A percentile compares a stretch with the other conserved stretches of the same genome.
Conservation (phyloP, 2,329 filamentous ascomycete genomes). For the Orbilia ellipsospora region DNA sequence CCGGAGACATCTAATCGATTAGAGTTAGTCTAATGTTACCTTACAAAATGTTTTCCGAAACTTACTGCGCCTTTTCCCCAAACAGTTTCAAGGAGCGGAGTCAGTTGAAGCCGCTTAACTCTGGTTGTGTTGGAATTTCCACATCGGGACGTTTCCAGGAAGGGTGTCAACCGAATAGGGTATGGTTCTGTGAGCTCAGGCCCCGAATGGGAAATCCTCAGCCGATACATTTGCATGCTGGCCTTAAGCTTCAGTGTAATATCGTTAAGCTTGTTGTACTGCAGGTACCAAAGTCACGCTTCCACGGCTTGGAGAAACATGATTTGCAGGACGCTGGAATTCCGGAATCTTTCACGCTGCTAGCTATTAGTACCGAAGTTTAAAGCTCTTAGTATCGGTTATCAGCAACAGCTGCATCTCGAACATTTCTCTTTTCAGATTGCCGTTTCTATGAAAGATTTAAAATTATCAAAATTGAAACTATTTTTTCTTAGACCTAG, state of each 20-base stretch:
- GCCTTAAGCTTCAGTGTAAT: neutral
- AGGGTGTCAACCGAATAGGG: conserved; percentile 4
- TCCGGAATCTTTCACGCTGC: no score
- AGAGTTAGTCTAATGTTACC: conserved; percentile 49
- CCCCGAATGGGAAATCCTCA: conserved; percentile 9
- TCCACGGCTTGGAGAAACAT: conserved; percentile 5
- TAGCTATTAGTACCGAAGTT: no score
- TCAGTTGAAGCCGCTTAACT: conserved; percentile 18
- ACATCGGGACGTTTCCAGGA: conserved; percentile 13
- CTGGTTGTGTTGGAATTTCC: conserved; percentile 37
- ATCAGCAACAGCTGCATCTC: no score
- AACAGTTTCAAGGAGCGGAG: conserved; percentile 38
- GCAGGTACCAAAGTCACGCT: conserved; percentile 44
- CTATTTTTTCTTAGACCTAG: no score
- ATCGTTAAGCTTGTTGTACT: conserved; percentile 22
- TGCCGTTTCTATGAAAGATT: no score
- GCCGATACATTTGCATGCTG: conserved; percentile 18
- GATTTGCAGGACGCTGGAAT: neutral
- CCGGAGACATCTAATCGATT: conserved; percentile 32
- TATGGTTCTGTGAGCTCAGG: conserved; percentile 19
- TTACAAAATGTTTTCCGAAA: neutral
- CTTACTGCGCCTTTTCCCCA: conserved; percentile 24
- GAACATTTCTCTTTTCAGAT: no score
- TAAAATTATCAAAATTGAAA: no score
- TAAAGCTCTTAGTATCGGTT: no score